Base-by-base conservation (phyloP, 2,329 filamentous ascomycete species). In the Cytospora chrysosperma region DNA sequence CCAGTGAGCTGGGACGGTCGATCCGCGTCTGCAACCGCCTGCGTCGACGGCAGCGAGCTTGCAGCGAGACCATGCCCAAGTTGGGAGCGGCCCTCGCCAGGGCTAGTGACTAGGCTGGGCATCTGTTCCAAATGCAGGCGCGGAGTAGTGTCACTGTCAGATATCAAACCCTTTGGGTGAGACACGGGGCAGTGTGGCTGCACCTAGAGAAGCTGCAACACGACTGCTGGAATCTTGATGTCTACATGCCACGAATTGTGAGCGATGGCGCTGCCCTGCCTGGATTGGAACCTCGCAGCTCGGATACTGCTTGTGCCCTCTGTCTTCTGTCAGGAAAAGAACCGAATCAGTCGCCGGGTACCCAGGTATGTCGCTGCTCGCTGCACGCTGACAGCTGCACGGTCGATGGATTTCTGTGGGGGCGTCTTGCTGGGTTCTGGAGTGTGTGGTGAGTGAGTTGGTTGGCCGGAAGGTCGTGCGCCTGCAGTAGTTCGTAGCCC, bases 401-500 rank as follows among this genome's bases (percentile, higher is more conserved):
- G 51, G 19, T 17, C 27, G 58, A 47, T 49, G 50, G 34, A 47
- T 21, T 54, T 30, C 50, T 60, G 50, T 47, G 50, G 58, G 47
- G 58, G 34, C 13, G n/a, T 54, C 12, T n/a, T 19, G 26, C 32
- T 34, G 24, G 58, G 50, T 43, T 27, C 37, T 53, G 57, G 32
- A 26, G 50, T 49, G 21, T 28, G 54, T 47, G 54, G 34, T 19
- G 30, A 27, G 47, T 28, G 26, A 51, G 13, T 53, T 13, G 49
- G 24, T 30, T 59, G 57, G 51, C 40, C n/a, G 56, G 57, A 26
- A 32, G 58, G 58, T 54, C 51, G 58, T 49, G 58, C 58, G 51
- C 37, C 58, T 61, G 58, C 59, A 61, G 59, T 55, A 61, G 59
- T 55, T 40, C 58, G 58, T 47, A 53, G 58, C 52, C 51, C 15